Evolutionary conservation across 2,329 filamentous ascomycete genomes (phyloP).

Genomic region (Calonectria hawksworthii): DNA sequence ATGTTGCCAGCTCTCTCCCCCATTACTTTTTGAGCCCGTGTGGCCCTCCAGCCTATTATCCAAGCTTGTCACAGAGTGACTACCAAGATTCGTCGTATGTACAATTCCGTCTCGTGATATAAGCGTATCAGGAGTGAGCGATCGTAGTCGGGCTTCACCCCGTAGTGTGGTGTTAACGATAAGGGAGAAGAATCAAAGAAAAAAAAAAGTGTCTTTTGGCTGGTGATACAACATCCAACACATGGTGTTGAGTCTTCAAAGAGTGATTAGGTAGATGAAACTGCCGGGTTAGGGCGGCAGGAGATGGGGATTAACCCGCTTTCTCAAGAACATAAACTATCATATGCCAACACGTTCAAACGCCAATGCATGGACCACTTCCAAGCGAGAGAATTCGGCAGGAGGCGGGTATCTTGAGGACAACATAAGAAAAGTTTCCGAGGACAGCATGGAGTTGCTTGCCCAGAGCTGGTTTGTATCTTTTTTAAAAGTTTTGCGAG

Average conservation of each 20-base stretch:
- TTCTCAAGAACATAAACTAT: constrained; percentile 25
- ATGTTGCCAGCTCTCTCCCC: constrained; percentile 6
- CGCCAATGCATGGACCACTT: constrained; percentile 43
- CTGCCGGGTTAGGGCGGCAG: constrained; percentile 10
- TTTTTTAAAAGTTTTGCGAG: constrained; percentile 91
- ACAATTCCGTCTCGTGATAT: constrained; percentile 47
- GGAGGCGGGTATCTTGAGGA: constrained; percentile 46
- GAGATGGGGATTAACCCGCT: constrained; percentile 18
- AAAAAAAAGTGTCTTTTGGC: neutral
- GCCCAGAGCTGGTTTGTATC: neutral
- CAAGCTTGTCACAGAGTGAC: constrained; percentile 18
- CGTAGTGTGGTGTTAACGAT: constrained; percentile 20
- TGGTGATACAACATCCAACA: constrained; percentile 20
- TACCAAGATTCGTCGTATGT: constrained; percentile 41
- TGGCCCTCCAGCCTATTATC: constrained; percentile 12
- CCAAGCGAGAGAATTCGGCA: constrained; percentile 45
- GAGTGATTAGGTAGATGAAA: constrained; percentile 27
- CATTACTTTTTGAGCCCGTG: constrained; percentile 23
- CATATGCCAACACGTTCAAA: constrained; percentile 38
- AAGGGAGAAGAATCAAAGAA: constrained; percentile 13
- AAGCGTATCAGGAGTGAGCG: constrained; percentile 31
- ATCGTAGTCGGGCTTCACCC: constrained; percentile 14
- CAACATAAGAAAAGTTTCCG: constrained; percentile 26
- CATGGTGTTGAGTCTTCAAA: constrained; percentile 25
- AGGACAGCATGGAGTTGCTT: constrained; percentile 17